phyloP scores from a whole-genome alignment of 257 asterid genomes.

The Solanum chaucha region DNA sequence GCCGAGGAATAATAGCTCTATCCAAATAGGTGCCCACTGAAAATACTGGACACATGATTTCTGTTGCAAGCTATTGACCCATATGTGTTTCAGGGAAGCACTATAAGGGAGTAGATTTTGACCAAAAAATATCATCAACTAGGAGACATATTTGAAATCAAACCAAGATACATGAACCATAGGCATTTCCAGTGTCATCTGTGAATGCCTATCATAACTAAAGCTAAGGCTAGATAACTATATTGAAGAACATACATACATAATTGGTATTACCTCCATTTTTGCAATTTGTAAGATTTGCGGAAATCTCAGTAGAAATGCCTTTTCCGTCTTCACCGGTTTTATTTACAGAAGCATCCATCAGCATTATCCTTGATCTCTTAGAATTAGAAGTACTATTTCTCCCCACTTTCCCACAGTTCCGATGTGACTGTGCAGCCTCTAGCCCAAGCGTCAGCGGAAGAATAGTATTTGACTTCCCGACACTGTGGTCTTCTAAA shows the following conservation, averaged over 20 bases:
- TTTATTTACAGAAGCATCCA: conserved; percentile 34
- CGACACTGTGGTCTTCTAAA: conserved; percentile 19
- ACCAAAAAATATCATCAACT: not conserved
- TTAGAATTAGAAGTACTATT: conserved; percentile 35
- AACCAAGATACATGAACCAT: not conserved
- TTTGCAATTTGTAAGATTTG: conserved; percentile 32
- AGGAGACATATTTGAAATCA: not conserved
- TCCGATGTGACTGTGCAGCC: conserved; percentile 29
- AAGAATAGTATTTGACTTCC: conserved; percentile 17
- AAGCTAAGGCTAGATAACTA: not conserved
- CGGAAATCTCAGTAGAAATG: conserved; percentile 26
- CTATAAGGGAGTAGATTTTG: not conserved
- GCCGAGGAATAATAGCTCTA: not conserved
- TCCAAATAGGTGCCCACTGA: not conserved
- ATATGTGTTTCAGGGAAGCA: not conserved
- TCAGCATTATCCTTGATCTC: conserved; percentile 43
- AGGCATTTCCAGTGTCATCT: not conserved
- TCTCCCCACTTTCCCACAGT: conserved; percentile 41
- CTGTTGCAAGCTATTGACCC: not conserved
- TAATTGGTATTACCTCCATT: conserved; percentile 32
- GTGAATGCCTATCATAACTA: not conserved
- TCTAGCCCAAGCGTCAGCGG: conserved; percentile 22
- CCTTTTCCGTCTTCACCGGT: conserved; percentile 33
- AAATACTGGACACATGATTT: not conserved
- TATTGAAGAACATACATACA: not conserved